Base-by-base conservation (phyloP, 331 rosid species). In the Pyracantha coccinea region DNA sequence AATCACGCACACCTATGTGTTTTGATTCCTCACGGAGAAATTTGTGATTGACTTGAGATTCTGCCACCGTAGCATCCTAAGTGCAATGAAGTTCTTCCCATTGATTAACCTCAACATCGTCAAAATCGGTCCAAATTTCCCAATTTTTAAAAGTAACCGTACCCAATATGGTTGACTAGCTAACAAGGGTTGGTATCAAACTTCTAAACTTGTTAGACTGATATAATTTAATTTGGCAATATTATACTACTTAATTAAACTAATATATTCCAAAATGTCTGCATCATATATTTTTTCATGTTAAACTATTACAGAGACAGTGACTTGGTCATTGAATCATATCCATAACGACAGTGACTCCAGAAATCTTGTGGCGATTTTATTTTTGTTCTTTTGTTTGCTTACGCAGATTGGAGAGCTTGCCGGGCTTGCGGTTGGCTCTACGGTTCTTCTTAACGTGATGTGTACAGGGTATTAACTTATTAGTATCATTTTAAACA, bases 341-440 rank as follows among this genome's bases (percentile, higher is more conserved):
- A 38, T 45, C 73, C 65, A 64, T 57, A 71, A 2, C n/a, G n/a
- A n/a, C n/a, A 66, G 19, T 31, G 63, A 38, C 29, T 15, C 21
- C 10, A 8, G 2, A 16, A 27, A 25, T 13, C 19, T 6, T 16
- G 16, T 60, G 19, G 66, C n/a, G n/a, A 60, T 60, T 20, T 60
- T 19, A 13, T 60, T 53, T 12, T 27, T 29, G 29, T 27, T 66
- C 14, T 33, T 6, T 59, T 55, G 4, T 10, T 72, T 70, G 27
- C 35, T 72, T 62, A 2, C 76, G 55, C 86, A 95, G 99, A 81
- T 95, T 38, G 99, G 99, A 27, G 93, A 92, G 80, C 86, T 95
- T 69, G 97, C 93, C 1, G 99, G 99, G 13, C 77, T 95, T 47
- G 97, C 97, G 2, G 70, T 95, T n/a, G 99, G 99, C 14, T 68